Conservation (phyloP, 192 early-diverging fungal genomes). For the Podila epicladia region DNA sequence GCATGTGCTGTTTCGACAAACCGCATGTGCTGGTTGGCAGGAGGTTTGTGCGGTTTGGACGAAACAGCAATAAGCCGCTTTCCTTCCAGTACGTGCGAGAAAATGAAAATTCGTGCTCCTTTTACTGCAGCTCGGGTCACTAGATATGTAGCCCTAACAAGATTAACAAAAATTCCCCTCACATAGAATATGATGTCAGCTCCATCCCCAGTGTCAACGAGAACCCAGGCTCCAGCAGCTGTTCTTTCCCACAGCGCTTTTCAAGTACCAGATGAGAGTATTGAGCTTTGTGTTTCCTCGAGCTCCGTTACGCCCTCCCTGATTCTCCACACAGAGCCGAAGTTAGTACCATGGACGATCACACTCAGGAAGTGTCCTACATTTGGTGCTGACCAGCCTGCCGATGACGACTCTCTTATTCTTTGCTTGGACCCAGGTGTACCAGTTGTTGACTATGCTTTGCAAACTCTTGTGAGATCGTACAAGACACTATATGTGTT, state of each 20-base stretch:
- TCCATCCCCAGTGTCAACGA: no score
- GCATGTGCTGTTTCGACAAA: no score
- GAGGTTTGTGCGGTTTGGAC: no score
- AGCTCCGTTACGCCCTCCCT: neutral
- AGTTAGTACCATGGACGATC: neutral
- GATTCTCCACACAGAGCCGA: neutral
- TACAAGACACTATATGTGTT: neutral
- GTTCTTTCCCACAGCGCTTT: neutral
- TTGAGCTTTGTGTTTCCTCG: neutral
- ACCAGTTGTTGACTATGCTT: neutral
- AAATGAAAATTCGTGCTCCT: no score
- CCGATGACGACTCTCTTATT: neutral
- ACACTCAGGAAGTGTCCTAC: neutral
- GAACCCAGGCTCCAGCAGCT: neutral
- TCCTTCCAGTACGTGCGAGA: no score
- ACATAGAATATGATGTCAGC: no score
- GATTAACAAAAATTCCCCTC: no score
- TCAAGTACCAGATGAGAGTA: slow-evolving; percentile 1
- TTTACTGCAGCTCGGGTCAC: no score
- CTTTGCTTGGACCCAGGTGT: neutral
- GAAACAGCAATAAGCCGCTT: no score
- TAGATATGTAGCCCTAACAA: no score
- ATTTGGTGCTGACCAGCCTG: neutral
- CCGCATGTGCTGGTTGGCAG: no score
- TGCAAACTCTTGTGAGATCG: neutral